phyloP scores from a whole-genome alignment of 768 basidiomycete species.

The Tricholoma sp. region DNA sequence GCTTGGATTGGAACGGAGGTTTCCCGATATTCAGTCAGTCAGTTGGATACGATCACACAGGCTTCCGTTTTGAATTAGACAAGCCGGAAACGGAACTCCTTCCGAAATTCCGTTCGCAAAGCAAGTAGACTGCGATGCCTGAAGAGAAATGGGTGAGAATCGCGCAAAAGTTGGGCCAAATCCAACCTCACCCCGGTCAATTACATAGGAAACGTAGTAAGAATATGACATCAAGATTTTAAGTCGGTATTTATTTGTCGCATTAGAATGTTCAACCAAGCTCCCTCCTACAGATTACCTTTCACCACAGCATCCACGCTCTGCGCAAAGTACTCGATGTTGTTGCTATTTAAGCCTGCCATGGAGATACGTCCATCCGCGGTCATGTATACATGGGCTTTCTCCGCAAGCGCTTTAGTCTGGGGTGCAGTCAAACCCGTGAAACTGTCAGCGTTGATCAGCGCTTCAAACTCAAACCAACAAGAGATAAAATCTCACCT shows the following conservation, averaged over 20 bases:
- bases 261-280: neutral
- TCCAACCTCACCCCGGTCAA: neutral
- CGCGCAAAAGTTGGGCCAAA: neutral
- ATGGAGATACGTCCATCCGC: slow-evolving; percentile 89
- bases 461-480: neutral
- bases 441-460: slow-evolving; percentile 46
- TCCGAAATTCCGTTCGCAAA: no score
- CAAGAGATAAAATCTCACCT: slow-evolving; percentile 48
- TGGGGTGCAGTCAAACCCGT: slow-evolving; percentile 80
- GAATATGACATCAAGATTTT: neutral
- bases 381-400: slow-evolving; percentile 94
- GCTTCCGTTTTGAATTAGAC: no score
- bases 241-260: neutral
- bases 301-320: slow-evolving; percentile 79
- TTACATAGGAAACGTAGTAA: neutral
- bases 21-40: no score
- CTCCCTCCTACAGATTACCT: slow-evolving; percentile 54
- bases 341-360: slow-evolving; percentile 81
- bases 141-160: no score
- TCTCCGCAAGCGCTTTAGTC: slow-evolving; percentile 77
- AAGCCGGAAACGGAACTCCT: no score
- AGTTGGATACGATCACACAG: no score
- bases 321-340: slow-evolving; percentile 89
- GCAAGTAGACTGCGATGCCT: no score
- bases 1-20: no score